Evolutionary conservation across 257 asterid species (phyloP).

Genomic region (Lycium barbarum): DNA sequence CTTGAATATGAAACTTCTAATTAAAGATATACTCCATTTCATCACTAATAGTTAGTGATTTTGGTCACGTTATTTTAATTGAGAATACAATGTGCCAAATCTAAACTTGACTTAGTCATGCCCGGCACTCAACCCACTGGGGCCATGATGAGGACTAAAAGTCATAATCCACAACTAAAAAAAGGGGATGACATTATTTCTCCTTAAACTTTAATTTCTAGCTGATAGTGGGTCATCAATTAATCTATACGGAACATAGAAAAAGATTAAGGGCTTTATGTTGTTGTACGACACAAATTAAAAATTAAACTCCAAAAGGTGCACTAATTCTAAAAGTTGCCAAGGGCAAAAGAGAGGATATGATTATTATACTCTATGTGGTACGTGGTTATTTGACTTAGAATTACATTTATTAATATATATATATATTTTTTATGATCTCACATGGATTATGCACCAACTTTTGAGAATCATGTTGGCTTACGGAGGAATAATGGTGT

Average conservation of each 20-base stretch:
- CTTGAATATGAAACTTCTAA: no score
- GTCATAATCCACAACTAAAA: slow-evolving; percentile 18
- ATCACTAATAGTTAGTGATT: no score
- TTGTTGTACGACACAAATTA: background rate
- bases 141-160: background rate
- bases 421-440: no score
- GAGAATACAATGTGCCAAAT: background rate
- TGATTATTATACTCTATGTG: no score
- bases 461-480: no score
- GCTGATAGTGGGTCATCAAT: background rate
- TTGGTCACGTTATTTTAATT: background rate
- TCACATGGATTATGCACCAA: no score
- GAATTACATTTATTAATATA: no score
- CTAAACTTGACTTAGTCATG: background rate
- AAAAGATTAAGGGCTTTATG: background rate
- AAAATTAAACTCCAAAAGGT: background rate
- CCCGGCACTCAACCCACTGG: background rate
- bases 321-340: background rate
- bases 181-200: background rate
- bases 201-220: slow-evolving; percentile 9
- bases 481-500: no score
- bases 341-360: background rate
- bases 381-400: background rate
- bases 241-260: background rate
- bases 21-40: no score